Conservation (phyloP, 306 rosid genomes). For the Astragalus membranaceus region DNA sequence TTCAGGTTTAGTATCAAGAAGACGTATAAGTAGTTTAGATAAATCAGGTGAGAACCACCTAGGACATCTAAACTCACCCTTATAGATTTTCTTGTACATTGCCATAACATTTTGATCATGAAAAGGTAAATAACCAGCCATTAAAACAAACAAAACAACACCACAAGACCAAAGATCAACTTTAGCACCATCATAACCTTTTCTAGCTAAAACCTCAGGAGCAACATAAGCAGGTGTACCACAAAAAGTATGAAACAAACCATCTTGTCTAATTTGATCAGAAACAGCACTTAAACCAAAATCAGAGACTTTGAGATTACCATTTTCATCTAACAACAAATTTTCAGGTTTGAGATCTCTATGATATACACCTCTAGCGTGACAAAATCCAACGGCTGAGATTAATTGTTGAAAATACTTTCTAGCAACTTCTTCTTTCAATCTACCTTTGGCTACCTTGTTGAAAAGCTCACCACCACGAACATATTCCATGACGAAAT, state of each 20-base stretch:
- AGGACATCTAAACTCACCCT: slow-evolving; percentile 78
- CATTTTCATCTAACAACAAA: slow-evolving; percentile 65
- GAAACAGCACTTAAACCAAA: slow-evolving; percentile 85
- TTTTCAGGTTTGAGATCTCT: slow-evolving; percentile 90
- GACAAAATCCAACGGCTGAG: slow-evolving; percentile 86
- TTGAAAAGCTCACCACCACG: slow-evolving; percentile 96
- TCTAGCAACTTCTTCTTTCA: slow-evolving; percentile 71
- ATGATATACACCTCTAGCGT: slow-evolving; percentile 83
- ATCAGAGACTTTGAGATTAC: slow-evolving; percentile 78
- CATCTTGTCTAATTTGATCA: slow-evolving; percentile 85
- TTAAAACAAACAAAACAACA: slow-evolving; percentile 69
- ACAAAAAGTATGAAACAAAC: slow-evolving; percentile 85
- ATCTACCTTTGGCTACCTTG: slow-evolving; percentile 83
- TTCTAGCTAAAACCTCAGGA: slow-evolving; percentile 75
- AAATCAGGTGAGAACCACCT: slow-evolving; percentile 83
- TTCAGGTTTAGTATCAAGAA: slow-evolving; percentile 66
- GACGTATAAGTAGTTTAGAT: slow-evolving; percentile 34
- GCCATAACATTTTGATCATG: slow-evolving; percentile 89
- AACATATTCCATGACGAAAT: slow-evolving; percentile 85
- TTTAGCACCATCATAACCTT: slow-evolving; percentile 81
- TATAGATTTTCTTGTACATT: slow-evolving; percentile 85
- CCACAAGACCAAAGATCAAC: slow-evolving; percentile 97
- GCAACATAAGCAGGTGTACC: slow-evolving; percentile 98
- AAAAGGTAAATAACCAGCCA: slow-evolving; percentile 91
- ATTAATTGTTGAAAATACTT: slow-evolving; percentile 79